phyloP scores from a whole-genome alignment of 345 rosid genomes.

The Durio zibethinus region DNA sequence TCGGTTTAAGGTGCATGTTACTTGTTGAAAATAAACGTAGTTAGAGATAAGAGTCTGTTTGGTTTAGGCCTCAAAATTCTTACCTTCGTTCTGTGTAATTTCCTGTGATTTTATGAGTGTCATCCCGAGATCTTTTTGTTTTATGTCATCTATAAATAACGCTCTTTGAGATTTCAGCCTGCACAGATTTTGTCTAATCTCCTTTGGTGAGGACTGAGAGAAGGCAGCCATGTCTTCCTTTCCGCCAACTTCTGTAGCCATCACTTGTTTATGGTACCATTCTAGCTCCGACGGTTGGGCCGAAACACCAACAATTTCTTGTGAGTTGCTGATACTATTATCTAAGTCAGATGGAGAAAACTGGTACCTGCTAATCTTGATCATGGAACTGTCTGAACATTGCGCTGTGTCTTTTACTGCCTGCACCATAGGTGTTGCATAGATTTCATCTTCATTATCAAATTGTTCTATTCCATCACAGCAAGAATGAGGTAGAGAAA shows the following conservation, averaged over 20 bases:
- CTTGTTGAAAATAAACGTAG: conserved; percentile 15
- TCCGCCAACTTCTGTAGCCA: conserved; percentile 19
- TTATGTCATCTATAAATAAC: conserved; percentile 22
- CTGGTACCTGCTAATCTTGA: conserved; percentile 1
- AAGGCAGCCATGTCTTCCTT: conserved; percentile 15
- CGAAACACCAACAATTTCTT: conserved; percentile 25
- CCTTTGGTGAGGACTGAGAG: conserved; percentile 14
- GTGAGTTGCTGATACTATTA: conserved; percentile 6
- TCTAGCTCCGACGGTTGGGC: conserved; percentile 22
- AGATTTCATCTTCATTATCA: conserved; percentile 16
- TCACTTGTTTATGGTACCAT: conserved; percentile 15
- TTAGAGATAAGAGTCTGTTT: conserved; percentile 3
- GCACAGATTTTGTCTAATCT: conserved; percentile 6
- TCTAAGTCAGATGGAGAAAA: conserved; percentile 21
- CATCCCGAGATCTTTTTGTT: conserved; percentile 18
- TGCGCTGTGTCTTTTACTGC: conserved; percentile 13
- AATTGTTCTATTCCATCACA: conserved; percentile 19
- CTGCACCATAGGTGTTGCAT: conserved; percentile 13
- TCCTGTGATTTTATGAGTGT: conserved; percentile 22
- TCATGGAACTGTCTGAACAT: conserved; percentile 9
- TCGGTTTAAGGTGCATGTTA: conserved; percentile 3
- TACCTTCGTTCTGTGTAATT: conserved; percentile 38
- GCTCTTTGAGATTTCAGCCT: conserved; percentile 35
- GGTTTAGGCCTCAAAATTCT: conserved; percentile 9
- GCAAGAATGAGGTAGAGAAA: conserved; percentile 19